These are phyloP conservation scores for Papiliotrema fonsecae DNA, from an alignment of 1,284 basidiomycete genomes.

Conservation along the genomic window DNA sequence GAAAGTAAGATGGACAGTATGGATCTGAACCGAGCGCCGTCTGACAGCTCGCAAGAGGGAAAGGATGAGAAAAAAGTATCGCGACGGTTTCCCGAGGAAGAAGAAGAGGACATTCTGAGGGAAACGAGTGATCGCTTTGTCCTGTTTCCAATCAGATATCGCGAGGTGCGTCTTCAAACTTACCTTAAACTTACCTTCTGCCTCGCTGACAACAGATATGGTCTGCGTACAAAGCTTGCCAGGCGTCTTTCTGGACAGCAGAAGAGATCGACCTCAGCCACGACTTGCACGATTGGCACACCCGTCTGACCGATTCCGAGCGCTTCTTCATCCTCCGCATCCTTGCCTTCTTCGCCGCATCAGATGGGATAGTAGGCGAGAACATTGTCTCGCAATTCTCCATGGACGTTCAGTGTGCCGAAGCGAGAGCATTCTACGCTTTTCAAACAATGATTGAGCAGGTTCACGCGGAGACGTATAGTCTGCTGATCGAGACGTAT, in stretches of 20 bases:
- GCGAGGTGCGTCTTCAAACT: slow-evolving; percentile 58
- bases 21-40: background rate
- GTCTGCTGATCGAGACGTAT: slow-evolving; percentile 57
- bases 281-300: slow-evolving; percentile 83
- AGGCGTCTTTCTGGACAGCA: slow-evolving; percentile 71
- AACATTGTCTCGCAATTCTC: slow-evolving; percentile 91
- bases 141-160: slow-evolving; percentile 84
- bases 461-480: slow-evolving; percentile 57
- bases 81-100: slow-evolving; percentile 43
- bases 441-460: slow-evolving; percentile 95
- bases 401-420: slow-evolving; percentile 88
- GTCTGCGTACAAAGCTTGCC: slow-evolving; percentile 81
- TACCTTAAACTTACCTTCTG: background rate
- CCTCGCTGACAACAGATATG: slow-evolving; percentile 61
- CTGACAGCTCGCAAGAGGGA: background rate
- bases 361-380: slow-evolving; percentile 92
- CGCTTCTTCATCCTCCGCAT: slow-evolving; percentile 90
- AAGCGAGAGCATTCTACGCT: slow-evolving; percentile 94
- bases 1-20: background rate
- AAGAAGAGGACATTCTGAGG: slow-evolving; percentile 70
- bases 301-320: slow-evolving; percentile 80
- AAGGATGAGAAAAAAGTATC: slow-evolving; percentile 5
- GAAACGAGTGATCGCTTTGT: slow-evolving; percentile 65
- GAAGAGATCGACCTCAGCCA: slow-evolving; percentile 94
- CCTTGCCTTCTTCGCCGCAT: slow-evolving; percentile 92